Evolutionary conservation across 1,139 yeast species (phyloP).

Genomic region (Candida labiduridarum): DNA sequence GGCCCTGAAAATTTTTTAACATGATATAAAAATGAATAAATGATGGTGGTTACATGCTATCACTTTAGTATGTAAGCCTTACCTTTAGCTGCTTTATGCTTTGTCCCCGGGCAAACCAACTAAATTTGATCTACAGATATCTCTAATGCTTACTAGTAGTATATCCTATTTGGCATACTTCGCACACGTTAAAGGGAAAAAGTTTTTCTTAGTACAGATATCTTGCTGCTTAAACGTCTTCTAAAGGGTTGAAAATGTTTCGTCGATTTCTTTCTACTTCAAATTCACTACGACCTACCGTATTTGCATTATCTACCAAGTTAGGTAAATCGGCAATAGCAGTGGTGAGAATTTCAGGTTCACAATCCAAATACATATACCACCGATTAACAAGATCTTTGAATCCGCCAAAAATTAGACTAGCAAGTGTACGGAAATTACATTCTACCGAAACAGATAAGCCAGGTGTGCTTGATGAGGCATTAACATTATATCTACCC

Average conservation of each 20-base stretch:
- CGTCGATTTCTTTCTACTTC: constrained; percentile 2
- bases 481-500: constrained; percentile 67
- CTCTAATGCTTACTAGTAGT: no score
- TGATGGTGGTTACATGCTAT: no score
- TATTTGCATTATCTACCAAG: constrained; percentile 88
- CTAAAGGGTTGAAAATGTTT: background rate
- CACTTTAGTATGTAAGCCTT: no score
- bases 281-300: constrained; percentile 52
- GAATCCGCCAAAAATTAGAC: constrained; percentile 48
- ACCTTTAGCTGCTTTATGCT: no score
- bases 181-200: no score
- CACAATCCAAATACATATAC: constrained; percentile 52
- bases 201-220: no score
- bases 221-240: no score
- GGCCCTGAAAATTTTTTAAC: constrained; percentile 1
- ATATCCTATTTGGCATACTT: no score
- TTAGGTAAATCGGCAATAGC: constrained; percentile 85
- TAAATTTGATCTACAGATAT: no score
- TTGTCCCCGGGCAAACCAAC: no score
- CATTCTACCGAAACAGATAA: constrained; percentile 25
- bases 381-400: constrained; percentile 46
- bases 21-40: no score
- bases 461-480: constrained; percentile 64
- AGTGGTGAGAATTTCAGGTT: constrained; percentile 81
- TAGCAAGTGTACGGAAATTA: constrained; percentile 58